Base-by-base conservation (phyloP, 495 filamentous ascomycete genomes). In the Aspergillus leporis region DNA sequence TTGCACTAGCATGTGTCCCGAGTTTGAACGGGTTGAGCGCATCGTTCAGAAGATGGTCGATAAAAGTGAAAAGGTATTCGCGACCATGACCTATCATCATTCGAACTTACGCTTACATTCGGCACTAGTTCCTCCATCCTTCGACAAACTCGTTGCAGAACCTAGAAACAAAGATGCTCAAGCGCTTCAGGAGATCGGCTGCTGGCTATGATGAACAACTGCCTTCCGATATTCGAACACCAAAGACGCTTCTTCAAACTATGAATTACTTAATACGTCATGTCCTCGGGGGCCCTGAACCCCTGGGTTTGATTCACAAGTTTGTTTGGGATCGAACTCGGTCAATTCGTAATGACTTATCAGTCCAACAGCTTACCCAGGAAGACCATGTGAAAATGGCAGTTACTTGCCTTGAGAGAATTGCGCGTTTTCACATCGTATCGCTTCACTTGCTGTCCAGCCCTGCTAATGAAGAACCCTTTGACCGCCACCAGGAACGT, bases 261-360 rank as follows among this genome's bases (percentile, higher is more conserved):
- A 81, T 91, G 28, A 86, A 93, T 62, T 96, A 98, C 67, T 80
- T 99, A 8, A 85, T 96, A 34, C 78, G 89, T 48, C 80, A 89
- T 58, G 78, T 99, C 10, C 68, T 96, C 40, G 80, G 81, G 48
- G 79, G 85, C 5, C 75, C 85, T 19, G 80, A 86, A 54, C 77
- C 83, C 36, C 78, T 97, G 6, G 81, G 85, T 0, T 68, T 81
- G 4, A 83, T 90, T 40, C 92, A 97, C 69, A 87, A 88, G 65
- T 98, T 94, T 60, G 82, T 98, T 18, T 97, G 95, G 91, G 93
- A 98, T 70, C 85, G 95, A 21, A 96, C 93, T 21, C 80, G 95
- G 56, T 91, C 90, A 7, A 88, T 99, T 57, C 85, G 95, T 30
- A 93, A 94, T 61, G 95, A 99, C 69, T 95, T 97, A 63, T 93